Evolutionary conservation across 2,329 filamentous ascomycete genomes (phyloP).

Genomic region (Dothideomycetes sp.): DNA sequence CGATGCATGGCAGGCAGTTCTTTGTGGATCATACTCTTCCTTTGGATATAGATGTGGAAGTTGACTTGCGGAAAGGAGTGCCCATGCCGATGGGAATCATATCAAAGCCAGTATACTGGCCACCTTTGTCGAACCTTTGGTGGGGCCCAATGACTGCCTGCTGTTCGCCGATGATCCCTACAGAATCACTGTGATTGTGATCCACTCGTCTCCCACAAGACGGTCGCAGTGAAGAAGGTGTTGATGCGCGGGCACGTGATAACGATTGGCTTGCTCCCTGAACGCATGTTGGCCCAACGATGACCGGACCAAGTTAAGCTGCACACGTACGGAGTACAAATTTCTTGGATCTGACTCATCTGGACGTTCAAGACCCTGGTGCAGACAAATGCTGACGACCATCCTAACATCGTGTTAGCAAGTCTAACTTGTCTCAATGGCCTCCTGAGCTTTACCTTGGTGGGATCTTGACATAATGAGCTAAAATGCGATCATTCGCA

Average conservation of each 20-base stretch:
- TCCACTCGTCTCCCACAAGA: slow-evolving; percentile 5
- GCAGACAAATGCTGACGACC: slow-evolving; percentile 2
- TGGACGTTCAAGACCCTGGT: slow-evolving; percentile 5
- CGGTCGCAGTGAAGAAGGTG: slow-evolving; percentile 5
- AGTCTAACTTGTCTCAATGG: too few relatives aligned
- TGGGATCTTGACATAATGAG: slow-evolving; percentile 4
- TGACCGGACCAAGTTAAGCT: too few relatives aligned
- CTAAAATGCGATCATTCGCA: slow-evolving; percentile 4
- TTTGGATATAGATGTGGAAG: too few relatives aligned
- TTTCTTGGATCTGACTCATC: slow-evolving; percentile 6
- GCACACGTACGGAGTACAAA: slow-evolving; percentile 2
- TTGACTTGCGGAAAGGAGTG: too few relatives aligned
- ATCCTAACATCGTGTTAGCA: slow-evolving; percentile 1
- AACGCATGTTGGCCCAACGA: too few relatives aligned
- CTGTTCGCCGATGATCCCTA: too few relatives aligned
- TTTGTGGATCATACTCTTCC: too few relatives aligned
- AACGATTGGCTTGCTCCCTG: too few relatives aligned
- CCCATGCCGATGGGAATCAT: too few relatives aligned
- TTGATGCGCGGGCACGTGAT: slow-evolving; percentile 5
- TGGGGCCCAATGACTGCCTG: slow-evolving; percentile 2
- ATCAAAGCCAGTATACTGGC: slow-evolving; percentile 2
- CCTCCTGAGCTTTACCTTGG: slow-evolving; percentile 1
- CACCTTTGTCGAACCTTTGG: slow-evolving; percentile 4
- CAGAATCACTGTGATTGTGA: too few relatives aligned
- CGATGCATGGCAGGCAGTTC: slow-evolving; percentile 1